Evolutionary conservation across 148 eudicot genomes (phyloP), one percentile per base, ranked within the genome.

Genomic region (Chenopodium album): DNA sequence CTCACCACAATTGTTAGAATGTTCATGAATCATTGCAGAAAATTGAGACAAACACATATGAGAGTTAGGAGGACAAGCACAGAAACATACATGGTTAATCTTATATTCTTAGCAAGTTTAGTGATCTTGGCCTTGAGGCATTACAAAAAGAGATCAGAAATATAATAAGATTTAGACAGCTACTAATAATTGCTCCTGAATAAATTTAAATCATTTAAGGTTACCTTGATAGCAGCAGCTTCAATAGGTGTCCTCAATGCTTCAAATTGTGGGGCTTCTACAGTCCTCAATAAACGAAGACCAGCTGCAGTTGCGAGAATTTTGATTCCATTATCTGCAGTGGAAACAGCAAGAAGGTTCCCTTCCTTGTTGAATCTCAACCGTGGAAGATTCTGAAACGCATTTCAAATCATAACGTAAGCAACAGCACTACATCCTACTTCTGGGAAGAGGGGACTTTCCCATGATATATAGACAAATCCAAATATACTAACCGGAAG

Each of bases 291-390:
- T 11, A 87, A 90, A 79, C 92, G 86, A 65, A 90, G 85, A 69
- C 95, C 94, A 83, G 90, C 84, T 69, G 91, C 85, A 78, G 87
- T 90, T 78, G 91, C 95, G 29, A 93, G 92, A 67, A 91, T 87
- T 85, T 90, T 92, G 73, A 92, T 84, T 86, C 98, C 94, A 85
- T 91, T 88, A 78, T 91, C 97, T n/a, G 88, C 87, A 60, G 93
- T 89, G 31, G 97, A 85, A 37, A 94, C 94, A 78, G 98, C 93
- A 73, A 92, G 92, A 81, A 94, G 94, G 82, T 88, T 92, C 77
- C 98, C 98, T 71, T 94, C 98, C 88, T 92, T 94, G 84, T 90
- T 94, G 89, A 94, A 93, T 83, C 95, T 91, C 89, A 94, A 80
- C 72, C 97, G 90, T 14, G 98, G 97, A 71, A 86, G 88, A 87